Evolutionary conservation across 768 basidiomycete genomes (phyloP), one percentile per base, ranked within the genome.

Genomic region (Rhizopogon sp.): DNA sequence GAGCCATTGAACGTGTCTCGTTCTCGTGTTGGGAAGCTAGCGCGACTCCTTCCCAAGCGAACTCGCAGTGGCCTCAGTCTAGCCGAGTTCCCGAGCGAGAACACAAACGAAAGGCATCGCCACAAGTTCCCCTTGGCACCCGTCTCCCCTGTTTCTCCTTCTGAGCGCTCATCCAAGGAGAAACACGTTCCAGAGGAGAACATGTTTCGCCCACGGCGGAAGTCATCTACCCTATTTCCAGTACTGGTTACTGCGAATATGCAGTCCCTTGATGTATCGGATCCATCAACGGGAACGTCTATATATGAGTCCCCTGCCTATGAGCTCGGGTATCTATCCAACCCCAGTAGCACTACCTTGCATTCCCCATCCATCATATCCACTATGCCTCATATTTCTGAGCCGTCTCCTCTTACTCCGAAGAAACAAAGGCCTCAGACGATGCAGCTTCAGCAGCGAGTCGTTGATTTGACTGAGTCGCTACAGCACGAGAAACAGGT

Each of bases 151-250:
- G 35, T 33, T 13, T 8, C 20, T 1, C 22, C 33, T 49, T 43
- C 43, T 11, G 68, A 66, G 53, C 66, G 64, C 11, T 31, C 66
- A 29, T 50, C 63, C 43, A 69, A 60, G 31, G 45, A 60, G 40
- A 70, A 63, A 47, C 62, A 58, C 53, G 16, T 59, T 39, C 63
- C 63, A 42, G 66, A 69, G 52, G 63, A 65, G 61, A 70, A 70
- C 58, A 72, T 65, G 2, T 70, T 70, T 33, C 70, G 71, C 54
- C 61, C 69, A 16, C 69, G 70, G 52, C 68, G 70, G 54, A 70
- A 70, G 62, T 70, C 69, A 52, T 60, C 66, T 28, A 69, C 65
- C 5, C 58, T 70, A 55, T 70, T 72, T 39, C 68, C 68, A 1
- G 59, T 60, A 44, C 65, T 68, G 52, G 50, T 69, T 16, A 55